Base-by-base conservation (phyloP, 106 monocot species). In the Dendrobium officinale region DNA sequence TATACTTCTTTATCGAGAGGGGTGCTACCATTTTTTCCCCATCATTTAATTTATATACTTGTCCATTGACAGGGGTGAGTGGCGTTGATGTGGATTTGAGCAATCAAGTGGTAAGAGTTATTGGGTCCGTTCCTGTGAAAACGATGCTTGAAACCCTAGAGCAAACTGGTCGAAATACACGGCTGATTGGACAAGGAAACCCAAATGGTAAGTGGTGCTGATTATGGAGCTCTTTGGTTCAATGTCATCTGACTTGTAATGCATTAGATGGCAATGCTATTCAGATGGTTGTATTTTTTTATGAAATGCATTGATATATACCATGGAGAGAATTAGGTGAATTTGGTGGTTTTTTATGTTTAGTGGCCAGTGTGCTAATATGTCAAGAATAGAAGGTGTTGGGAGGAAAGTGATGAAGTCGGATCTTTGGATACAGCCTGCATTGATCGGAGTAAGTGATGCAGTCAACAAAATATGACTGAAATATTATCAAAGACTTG, bases 111-210 rank as follows among this genome's bases (percentile, higher is more conserved):
- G 96, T 94, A 41, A 84, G 91, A 85, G 84, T 94, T 51, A 82
- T 90, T 82, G 92, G 96, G 41, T 90, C 92, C 41, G 80, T 86
- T 43, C 85, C 93, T 74, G 88, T 94, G 47, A 94, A 92, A 56
- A 87, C 80, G 66, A 94, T 97, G 93, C 41, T 86, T 61, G 96
- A 93, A 80, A 80, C 90, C 73, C 55, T 97, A 31, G 86, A 92
- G 73, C 85, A 92, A 68, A 90, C 93, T 16, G 92, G 93, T 51
- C 84, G 88, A 78, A 89, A 82, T 78, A 89, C 89, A 75, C 84
- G 87, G 42, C 47, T 94, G 67, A 97, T 97, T 86, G 96, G 96
- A 33, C 96, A 97, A 89, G 96, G 96, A 33, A 94, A 79, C 77
- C 93, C 92, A 78, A 88, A 90, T 88, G 96, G 96, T 96, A 51